phyloP scores from a whole-genome alignment of 139 green algal genomes.

The Ettlia oleoabundans region DNA sequence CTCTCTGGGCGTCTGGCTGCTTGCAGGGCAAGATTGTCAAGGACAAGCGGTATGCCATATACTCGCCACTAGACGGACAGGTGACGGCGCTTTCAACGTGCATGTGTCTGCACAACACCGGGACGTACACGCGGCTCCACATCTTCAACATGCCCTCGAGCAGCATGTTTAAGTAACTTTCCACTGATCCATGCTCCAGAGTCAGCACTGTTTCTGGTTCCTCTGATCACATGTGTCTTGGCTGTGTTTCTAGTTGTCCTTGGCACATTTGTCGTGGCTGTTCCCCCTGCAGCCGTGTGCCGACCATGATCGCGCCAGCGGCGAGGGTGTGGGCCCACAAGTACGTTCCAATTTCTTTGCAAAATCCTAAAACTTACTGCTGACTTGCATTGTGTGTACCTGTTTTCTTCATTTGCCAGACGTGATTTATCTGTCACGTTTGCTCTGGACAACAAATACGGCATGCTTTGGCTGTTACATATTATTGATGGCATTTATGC shows the following conservation, averaged over 20 bases:
- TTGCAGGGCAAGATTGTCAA: conserved; percentile 88
- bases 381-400: not conserved
- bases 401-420: too few relatives aligned
- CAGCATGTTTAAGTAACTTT: too few relatives aligned
- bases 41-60: conserved; percentile 95
- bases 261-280: not conserved
- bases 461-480: too few relatives aligned
- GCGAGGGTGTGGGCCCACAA: conserved; percentile 91
- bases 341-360: too few relatives aligned
- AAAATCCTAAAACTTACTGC: too few relatives aligned
- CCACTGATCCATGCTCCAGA: not conserved
- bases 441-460: too few relatives aligned
- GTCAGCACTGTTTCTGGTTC: too few relatives aligned
- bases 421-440: too few relatives aligned
- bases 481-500: too few relatives aligned
- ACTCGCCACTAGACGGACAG: conserved; percentile 94
- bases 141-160: not conserved
- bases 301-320: conserved; percentile 91
- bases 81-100: not conserved
- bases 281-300: conserved; percentile 84
- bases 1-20: not conserved
- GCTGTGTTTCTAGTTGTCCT: too few relatives aligned
- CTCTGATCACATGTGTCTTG: too few relatives aligned
- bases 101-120: not conserved
- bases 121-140: too few relatives aligned